Evolutionary conservation across 73 alveolate species (phyloP).

Genomic region (Tetrahymena elliotti): DNA sequence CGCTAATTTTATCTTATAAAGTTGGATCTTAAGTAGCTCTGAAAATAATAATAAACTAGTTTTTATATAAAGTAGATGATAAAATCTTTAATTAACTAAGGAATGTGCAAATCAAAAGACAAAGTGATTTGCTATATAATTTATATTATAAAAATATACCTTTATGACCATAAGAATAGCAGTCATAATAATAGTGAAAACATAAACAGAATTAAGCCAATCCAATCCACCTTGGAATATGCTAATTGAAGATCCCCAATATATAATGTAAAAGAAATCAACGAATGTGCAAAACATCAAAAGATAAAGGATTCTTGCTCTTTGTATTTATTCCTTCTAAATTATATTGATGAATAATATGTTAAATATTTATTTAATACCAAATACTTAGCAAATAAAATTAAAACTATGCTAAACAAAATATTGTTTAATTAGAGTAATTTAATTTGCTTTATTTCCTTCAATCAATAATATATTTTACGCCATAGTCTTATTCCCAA

Average conservation of each 20-base stretch:
- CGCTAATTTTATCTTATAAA: background rate
- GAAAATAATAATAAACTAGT: background rate
- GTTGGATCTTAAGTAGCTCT: background rate
- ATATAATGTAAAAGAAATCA: background rate
- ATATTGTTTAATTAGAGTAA: background rate
- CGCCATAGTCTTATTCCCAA: background rate
- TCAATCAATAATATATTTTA: background rate
- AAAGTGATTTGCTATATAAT: background rate
- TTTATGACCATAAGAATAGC: background rate
- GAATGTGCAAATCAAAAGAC: background rate
- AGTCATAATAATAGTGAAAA: background rate
- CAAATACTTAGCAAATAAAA: background rate
- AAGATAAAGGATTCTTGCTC: background rate
- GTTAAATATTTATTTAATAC: too few species aligned
- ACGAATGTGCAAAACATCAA: background rate
- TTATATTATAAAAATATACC: background rate
- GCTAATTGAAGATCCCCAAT: background rate
- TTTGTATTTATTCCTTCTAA: background rate
- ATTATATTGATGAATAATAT: background rate
- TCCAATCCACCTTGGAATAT: background rate
- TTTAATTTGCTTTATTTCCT: background rate
- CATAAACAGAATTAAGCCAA: background rate
- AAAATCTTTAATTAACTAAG: too few species aligned
- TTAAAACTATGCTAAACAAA: background rate
- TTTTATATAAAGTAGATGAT: background rate